Conservation (phyloP, 2,329 filamentous ascomycete genomes). For the Dothistroma pini region DNA sequence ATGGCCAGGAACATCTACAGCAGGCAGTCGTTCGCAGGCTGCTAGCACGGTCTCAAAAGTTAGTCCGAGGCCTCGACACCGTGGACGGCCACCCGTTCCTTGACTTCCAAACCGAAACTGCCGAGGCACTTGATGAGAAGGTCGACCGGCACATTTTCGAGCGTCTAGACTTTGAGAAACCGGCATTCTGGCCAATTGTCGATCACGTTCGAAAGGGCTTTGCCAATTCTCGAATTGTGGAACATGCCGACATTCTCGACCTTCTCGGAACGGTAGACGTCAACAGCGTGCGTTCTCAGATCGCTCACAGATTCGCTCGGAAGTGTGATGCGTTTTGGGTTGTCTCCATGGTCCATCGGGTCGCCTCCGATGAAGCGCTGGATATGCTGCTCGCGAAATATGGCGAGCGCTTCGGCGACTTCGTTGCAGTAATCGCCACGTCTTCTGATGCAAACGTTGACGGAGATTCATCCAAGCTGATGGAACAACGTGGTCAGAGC, state of each 20-base stretch:
- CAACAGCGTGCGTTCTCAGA: conserved; percentile 20
- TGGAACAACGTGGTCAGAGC: conserved; percentile 12
- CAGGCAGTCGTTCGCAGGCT: background rate
- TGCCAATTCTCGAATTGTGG: conserved; percentile 16
- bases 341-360: conserved; percentile 18
- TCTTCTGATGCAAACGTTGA: conserved; percentile 21
- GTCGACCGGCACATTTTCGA: conserved; percentile 21
- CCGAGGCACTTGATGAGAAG: conserved; percentile 10
- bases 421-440: conserved; percentile 24
- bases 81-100: conserved; percentile 2
- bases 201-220: conserved; percentile 24
- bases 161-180: conserved; percentile 1
- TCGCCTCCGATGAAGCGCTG: conserved; percentile 17
- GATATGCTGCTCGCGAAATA: conserved; percentile 20
- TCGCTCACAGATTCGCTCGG: conserved; percentile 19
- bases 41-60: background rate
- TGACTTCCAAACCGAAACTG: conserved; percentile 14
- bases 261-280: conserved; percentile 29
- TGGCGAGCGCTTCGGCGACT: conserved; percentile 19
- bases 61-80: conserved; percentile 1
- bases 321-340: conserved; percentile 26
- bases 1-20: background rate
- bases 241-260: conserved; percentile 24
- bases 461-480: conserved; percentile 5
- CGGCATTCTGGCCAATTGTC: conserved; percentile 25